Conservation (phyloP, 371 early-diverging fungal genomes). For the Mucor saturninus region DNA sequence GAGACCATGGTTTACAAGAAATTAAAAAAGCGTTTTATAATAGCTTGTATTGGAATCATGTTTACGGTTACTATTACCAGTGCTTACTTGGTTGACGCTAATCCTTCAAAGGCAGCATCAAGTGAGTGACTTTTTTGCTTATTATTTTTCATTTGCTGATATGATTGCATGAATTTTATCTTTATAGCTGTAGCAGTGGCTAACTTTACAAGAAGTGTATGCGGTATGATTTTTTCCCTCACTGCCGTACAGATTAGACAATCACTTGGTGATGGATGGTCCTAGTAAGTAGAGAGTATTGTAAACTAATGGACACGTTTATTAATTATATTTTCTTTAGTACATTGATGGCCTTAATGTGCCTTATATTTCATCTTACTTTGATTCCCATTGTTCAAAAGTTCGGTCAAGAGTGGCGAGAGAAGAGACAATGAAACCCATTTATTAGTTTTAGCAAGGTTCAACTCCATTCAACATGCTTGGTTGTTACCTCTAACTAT, state of each 20-base stretch:
- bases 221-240: constrained; percentile 42
- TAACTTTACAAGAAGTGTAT: constrained; percentile 37
- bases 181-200: constrained; percentile 30
- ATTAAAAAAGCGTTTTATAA: neutral
- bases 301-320: neutral
- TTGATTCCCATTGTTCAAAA: constrained; percentile 34
- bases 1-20: neutral
- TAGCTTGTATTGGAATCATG: constrained; percentile 41
- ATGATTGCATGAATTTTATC: neutral
- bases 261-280: constrained; percentile 40
- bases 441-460: too few species aligned
- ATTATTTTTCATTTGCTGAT: neutral
- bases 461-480: too few species aligned
- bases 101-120: constrained; percentile 40
- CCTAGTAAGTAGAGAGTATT: constrained; percentile 33
- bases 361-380: constrained; percentile 10
- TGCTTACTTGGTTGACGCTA: constrained; percentile 40
- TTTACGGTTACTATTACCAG: constrained; percentile 36
- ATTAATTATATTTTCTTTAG: constrained; percentile 15
- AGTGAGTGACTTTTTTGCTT: constrained; percentile 18
- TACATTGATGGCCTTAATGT: constrained; percentile 25
- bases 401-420: constrained; percentile 21
- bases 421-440: neutral
- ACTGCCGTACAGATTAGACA: constrained; percentile 32
- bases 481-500: too few species aligned